Conservation (phyloP, 1,284 basidiomycete species). For the Apiotrichum siamense region DNA sequence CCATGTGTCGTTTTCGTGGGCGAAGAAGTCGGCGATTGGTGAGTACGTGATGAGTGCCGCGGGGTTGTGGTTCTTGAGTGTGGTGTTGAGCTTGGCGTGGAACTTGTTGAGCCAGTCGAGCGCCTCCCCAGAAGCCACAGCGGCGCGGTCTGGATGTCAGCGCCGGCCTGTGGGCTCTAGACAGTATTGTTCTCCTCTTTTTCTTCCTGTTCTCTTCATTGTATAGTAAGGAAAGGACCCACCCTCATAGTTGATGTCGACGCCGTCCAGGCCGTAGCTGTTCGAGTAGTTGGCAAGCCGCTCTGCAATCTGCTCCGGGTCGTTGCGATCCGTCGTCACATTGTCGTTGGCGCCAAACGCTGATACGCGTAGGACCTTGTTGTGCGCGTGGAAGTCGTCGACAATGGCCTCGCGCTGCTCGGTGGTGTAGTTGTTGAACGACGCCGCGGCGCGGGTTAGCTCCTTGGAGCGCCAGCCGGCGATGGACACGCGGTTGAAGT, state of each 20-base stretch:
- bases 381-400: slow-evolving; percentile 33
- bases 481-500: background rate
- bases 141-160: slow-evolving; percentile 5
- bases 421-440: background rate
- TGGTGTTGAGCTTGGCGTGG: slow-evolving; percentile 19
- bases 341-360: slow-evolving; percentile 38
- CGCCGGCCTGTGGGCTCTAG: too few species aligned
- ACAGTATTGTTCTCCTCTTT: too few species aligned
- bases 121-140: slow-evolving; percentile 7
- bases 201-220: too few species aligned
- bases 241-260: slow-evolving; percentile 47
- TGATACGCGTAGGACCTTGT: slow-evolving; percentile 40
- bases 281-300: slow-evolving; percentile 31
- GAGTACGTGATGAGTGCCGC: background rate
- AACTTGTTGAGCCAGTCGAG: slow-evolving; percentile 26
- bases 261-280: slow-evolving; percentile 45
- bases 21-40: background rate
- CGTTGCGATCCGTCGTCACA: slow-evolving; percentile 29
- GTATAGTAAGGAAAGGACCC: too few species aligned
- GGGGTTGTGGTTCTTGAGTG: slow-evolving; percentile 7
- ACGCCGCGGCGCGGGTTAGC: slow-evolving; percentile 1
- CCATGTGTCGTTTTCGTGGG: background rate
- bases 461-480: background rate
- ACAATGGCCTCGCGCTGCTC: slow-evolving; percentile 14
- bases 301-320: slow-evolving; percentile 25